Evolutionary conservation across 1,139 yeast species (phyloP), one percentile per base, ranked within the genome.

Genomic region (Pichia kudriavzevii): DNA sequence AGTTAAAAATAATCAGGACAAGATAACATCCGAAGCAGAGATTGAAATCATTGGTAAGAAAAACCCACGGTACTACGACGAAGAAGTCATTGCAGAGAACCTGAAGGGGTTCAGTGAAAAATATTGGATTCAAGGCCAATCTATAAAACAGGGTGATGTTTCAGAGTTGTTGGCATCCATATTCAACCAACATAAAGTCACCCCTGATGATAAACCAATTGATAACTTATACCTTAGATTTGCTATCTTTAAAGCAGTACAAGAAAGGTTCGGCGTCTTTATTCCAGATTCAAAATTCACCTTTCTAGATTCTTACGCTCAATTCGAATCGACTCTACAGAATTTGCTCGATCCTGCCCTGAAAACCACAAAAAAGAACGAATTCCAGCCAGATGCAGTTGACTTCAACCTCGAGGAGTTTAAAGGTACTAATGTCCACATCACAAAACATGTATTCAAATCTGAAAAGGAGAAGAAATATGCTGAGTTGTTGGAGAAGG

Each of bases 381-480:
- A 81, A 56, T 69, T 79, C 52, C 74, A 75, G 54, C 93, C 95
- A 18, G 73, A 81, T 45, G 91, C 85, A 28, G 72, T 85, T 35
- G 73, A 80, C 57, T 62, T 84, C 47, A 67, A 73, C 42, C 58
- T 61, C 15, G 53, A 59, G 22, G 64, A 63, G 13, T 72, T 64
- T 42, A 60, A 58, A 17, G 71, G 76, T 29, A 60, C 71, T 23
- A 76, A 75, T 50, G 60, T 77, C 36, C 56, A 59, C 16, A 50
- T 75, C 21, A 59, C 64, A n/a, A 63, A 62, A 12, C 61, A 58
- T 39, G 63, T 66, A 32, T 60, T 64, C 41, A 56, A 61, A 34
- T 52, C 51, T 43, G 57, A 58, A 32, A 66, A 64, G 48, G 61
- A 61, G 45, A 51, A 59, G 46, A 61, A 60, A 37, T 61, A 64